A percentile compares a stretch with the other conserved stretches of the same genome.
Evolutionary conservation across 73 alveolate genomes (phyloP).

Genomic region (Symbiodinium natans): DNA sequence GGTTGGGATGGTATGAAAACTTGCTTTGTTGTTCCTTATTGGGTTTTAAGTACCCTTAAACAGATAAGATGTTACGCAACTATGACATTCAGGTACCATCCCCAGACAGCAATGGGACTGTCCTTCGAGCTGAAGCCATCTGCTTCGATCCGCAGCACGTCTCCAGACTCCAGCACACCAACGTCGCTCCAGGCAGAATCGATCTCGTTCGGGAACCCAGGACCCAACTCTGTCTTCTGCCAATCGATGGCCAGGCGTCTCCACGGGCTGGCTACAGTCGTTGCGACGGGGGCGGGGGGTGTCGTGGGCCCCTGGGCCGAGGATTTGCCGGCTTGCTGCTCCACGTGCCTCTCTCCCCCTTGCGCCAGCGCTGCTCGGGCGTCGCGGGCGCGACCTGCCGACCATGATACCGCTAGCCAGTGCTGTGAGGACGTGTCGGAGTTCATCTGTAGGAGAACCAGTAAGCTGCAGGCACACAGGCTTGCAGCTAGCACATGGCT

Average conservation of each 20-base stretch:
- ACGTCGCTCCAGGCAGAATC: slow-evolving; percentile 22
- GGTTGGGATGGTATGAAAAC: no score
- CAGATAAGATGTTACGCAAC: no score
- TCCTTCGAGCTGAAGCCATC: slow-evolving; percentile 27
- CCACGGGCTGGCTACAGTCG: neutral
- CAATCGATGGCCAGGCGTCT: neutral
- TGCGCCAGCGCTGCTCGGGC: neutral
- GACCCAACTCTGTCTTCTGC: slow-evolving; percentile 39
- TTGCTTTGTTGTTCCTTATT: no score
- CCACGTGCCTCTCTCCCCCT: neutral
- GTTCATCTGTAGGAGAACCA: neutral
- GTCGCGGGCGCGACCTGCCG: neutral
- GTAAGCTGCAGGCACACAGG: neutral
- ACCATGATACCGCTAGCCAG: neutral
- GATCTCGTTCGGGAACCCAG: slow-evolving; percentile 10
- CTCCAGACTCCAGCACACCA: slow-evolving; percentile 3
- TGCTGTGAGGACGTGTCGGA: neutral
- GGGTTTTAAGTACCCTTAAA: no score
- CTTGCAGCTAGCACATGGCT: slow-evolving; percentile 1
- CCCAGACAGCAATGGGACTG: slow-evolving; percentile 11
- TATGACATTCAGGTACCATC: neutral
- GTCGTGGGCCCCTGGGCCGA: neutral
- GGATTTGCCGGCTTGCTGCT: no score
- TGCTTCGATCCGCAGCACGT: slow-evolving; percentile 2
- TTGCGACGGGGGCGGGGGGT: neutral